A percentile compares a stretch with the other conserved stretches of the same genome.
These are phyloP conservation scores for Alternaria conjuncta DNA, from an alignment of 2,329 filamentous ascomycete genomes.

Conservation along the genomic window DNA sequence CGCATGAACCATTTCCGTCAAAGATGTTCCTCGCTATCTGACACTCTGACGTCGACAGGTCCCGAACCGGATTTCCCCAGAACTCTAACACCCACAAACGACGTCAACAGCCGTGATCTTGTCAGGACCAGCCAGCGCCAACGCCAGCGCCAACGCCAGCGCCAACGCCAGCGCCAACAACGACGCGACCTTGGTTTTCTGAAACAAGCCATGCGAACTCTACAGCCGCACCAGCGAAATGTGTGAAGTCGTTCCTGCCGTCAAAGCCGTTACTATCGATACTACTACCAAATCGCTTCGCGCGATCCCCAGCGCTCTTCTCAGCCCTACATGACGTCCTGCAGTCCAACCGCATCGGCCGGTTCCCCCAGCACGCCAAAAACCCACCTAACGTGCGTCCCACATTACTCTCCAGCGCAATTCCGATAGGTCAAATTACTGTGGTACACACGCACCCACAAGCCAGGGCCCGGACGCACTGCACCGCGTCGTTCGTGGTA, in stretches of 20 bases:
- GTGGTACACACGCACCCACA: not conserved
- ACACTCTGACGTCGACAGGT: not conserved
- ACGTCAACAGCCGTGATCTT: not conserved
- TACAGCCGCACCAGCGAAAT: not conserved
- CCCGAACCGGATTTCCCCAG: not conserved
- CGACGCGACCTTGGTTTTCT: not conserved
- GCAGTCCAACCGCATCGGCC: not conserved
- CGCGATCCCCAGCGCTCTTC: not conserved
- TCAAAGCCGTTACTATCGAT: conserved; percentile 8
- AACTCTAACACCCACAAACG: not conserved
- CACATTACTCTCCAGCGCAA: not conserved
- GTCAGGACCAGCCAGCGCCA: not conserved
- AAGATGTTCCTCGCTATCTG: not conserved
- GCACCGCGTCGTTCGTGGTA: not conserved
- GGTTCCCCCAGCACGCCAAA: not conserved
- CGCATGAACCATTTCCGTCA: not conserved
- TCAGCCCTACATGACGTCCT: conserved; percentile 15
- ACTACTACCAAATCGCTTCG: not conserved
- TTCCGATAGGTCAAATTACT: not conserved
- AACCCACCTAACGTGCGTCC: not conserved
- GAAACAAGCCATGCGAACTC: not conserved
- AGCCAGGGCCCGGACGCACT: conserved; percentile 3
- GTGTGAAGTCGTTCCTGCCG: not conserved
- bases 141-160: not conserved
- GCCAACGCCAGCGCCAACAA: not conserved